Percentiles rank a stretch among this genome's conserved stretches.
phyloP scores from a whole-genome alignment of 768 basidiomycete species.

The Suillus weaverae region DNA sequence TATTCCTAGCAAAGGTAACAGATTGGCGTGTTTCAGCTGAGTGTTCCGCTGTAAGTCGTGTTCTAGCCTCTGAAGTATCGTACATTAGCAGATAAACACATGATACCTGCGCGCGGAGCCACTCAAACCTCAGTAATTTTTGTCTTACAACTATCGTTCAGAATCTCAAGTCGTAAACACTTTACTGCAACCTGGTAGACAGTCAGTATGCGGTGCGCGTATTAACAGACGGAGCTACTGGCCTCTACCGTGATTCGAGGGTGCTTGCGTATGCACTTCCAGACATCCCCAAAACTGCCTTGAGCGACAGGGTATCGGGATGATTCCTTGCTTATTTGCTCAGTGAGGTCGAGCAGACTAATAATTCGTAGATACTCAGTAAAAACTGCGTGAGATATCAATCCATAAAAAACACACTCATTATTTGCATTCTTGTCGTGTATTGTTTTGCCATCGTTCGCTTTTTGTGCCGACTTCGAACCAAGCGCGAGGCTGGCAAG shows the following conservation, averaged over 20 bases:
- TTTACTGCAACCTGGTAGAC: not conserved
- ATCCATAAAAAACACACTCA: not conserved
- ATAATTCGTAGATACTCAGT: not conserved
- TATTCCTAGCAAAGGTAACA: conserved; percentile 37
- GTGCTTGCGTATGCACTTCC: conserved; percentile 20
- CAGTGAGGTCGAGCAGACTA: not conserved
- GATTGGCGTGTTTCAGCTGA: conserved; percentile 21
- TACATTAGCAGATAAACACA: not conserved
- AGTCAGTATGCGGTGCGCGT: not conserved
- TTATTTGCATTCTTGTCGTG: not conserved
- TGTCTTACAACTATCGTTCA: not conserved
- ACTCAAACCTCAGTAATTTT: not conserved
- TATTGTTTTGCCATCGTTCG: not conserved
- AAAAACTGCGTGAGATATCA: not conserved
- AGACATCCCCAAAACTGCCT: conserved; percentile 26
- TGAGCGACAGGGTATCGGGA: conserved; percentile 1
- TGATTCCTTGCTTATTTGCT: not conserved
- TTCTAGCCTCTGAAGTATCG: conserved; percentile 19
- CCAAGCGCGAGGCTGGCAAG: not conserved
- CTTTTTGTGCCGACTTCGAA: not conserved
- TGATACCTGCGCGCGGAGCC: too few relatives aligned
- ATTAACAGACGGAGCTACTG: conserved; percentile 14
- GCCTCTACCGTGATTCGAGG: not conserved
- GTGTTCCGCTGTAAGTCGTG: conserved; percentile 31
- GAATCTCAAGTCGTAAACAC: not conserved